A percentile compares a stretch with the other conserved stretches of the same genome.
These are phyloP conservation scores for Fremontodendron californicum DNA, from an alignment of 345 rosid genomes.

Conservation along the genomic window DNA sequence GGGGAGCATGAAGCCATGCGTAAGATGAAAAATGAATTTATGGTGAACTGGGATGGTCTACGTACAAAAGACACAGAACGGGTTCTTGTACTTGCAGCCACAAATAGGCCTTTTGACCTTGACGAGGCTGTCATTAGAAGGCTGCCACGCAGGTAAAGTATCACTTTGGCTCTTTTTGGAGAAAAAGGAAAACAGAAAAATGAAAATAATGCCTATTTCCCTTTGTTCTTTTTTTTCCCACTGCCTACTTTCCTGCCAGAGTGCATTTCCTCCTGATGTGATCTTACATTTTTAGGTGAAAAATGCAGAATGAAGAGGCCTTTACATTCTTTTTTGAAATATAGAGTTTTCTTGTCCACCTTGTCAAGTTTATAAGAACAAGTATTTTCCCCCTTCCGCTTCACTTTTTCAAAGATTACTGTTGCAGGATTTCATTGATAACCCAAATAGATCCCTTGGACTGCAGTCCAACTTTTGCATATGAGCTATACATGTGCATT, in stretches of 20 bases:
- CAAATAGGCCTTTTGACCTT: slow-evolving; percentile 90
- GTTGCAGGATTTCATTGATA: not conserved
- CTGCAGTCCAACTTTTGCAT: not conserved
- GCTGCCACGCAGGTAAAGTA: slow-evolving; percentile 59
- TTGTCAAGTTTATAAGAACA: not conserved
- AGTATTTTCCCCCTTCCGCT: not conserved
- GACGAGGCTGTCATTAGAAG: too few relatives aligned
- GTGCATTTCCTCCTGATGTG: not conserved
- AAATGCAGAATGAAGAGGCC: not conserved
- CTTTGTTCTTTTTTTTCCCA: not conserved
- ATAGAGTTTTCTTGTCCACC: not conserved
- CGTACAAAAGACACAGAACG: slow-evolving; percentile 75
- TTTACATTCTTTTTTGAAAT: not conserved
- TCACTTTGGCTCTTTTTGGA: not conserved
- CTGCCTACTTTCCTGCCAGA: not conserved
- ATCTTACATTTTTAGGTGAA: not conserved
- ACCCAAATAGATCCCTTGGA: not conserved
- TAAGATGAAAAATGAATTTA: too few relatives aligned
- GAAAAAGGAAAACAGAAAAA: not conserved
- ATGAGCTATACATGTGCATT: not conserved
- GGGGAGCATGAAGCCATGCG: too few relatives aligned
- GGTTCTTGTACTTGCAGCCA: slow-evolving; percentile 90
- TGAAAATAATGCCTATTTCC: not conserved
- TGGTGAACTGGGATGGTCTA: slow-evolving; percentile 89
- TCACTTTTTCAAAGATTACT: not conserved